Conservation (phyloP, 192 early-diverging fungal genomes). For the Backusella australiensis region DNA sequence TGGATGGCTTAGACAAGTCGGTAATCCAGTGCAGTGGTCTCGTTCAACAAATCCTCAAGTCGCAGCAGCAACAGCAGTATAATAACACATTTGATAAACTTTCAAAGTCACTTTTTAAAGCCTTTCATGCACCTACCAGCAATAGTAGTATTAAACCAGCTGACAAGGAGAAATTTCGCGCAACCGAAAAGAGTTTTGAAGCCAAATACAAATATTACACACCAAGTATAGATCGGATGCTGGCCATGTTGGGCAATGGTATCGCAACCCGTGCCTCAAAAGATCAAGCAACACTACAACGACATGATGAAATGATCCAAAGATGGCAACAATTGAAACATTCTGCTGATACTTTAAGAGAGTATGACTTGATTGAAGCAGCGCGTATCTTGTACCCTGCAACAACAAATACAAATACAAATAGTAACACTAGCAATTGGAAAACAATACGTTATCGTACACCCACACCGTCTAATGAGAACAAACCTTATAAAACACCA, state of each 20-base stretch:
- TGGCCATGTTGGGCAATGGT: constrained; percentile 53
- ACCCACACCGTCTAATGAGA: constrained; percentile 8
- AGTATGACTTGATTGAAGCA: constrained; percentile 23
- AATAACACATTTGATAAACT: constrained; percentile 28
- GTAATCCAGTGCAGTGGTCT: constrained; percentile 43
- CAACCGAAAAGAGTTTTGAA: constrained; percentile 50
- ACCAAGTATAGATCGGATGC: constrained; percentile 56
- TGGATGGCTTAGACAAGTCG: constrained; percentile 52
- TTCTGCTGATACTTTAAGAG: constrained; percentile 29
- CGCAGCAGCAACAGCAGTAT: constrained; percentile 1
- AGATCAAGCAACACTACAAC: constrained; percentile 36
- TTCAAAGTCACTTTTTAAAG: constrained; percentile 14
- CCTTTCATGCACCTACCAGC: neutral
- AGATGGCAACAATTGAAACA: constrained; percentile 49
- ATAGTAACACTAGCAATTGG: constrained; percentile 13
- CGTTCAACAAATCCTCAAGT: constrained; percentile 25
- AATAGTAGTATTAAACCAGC: constrained; percentile 12
- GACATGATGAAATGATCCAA: constrained; percentile 48
- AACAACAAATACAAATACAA: neutral
- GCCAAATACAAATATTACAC: constrained; percentile 58
- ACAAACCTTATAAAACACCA: neutral
- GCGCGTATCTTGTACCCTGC: constrained; percentile 6
- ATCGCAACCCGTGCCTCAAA: constrained; percentile 46
- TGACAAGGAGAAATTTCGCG: constrained; percentile 47
- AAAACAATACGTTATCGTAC: constrained; percentile 16